These are phyloP conservation scores for Monosporascus sp. DNA, from an alignment of 2,329 filamentous ascomycete genomes.

Conservation along the genomic window DNA sequence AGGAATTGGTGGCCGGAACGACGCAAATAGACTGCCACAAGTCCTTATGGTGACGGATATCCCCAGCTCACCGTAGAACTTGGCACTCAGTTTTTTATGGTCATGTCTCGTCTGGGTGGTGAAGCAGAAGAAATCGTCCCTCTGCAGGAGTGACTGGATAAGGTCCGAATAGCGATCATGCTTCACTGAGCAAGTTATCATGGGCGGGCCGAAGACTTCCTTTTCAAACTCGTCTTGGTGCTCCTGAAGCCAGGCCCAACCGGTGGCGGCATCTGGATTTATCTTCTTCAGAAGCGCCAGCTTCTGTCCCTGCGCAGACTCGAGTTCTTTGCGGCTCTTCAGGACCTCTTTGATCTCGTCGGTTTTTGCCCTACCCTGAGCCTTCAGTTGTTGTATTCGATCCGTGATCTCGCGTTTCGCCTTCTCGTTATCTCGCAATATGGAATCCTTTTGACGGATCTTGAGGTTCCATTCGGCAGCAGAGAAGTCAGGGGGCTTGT, in stretches of 20 bases:
- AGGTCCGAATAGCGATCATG: slow-evolving; percentile 60
- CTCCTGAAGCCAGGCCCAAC: slow-evolving; percentile 77
- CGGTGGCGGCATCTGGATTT: slow-evolving; percentile 60
- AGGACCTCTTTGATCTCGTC: slow-evolving; percentile 34
- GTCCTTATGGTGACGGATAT: slow-evolving; percentile 71
- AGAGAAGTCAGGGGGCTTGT: slow-evolving; percentile 64
- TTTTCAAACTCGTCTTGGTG: slow-evolving; percentile 67
- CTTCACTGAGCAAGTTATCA: slow-evolving; percentile 75
- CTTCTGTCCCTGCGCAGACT: slow-evolving; percentile 73
- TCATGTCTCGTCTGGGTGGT: slow-evolving; percentile 74
- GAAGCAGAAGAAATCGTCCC: slow-evolving; percentile 58
- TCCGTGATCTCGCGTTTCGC: slow-evolving; percentile 32
- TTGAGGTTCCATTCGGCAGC: slow-evolving; percentile 64
- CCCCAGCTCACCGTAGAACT: slow-evolving; percentile 58
- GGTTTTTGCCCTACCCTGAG: slow-evolving; percentile 37
- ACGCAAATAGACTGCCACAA: slow-evolving; percentile 47
- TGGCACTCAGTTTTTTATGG: slow-evolving; percentile 64
- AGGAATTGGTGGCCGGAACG: slow-evolving; percentile 52
- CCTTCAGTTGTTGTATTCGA: slow-evolving; percentile 33
- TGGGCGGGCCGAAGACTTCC: slow-evolving; percentile 74
- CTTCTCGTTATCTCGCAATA: slow-evolving; percentile 45
- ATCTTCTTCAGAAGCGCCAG: slow-evolving; percentile 57
- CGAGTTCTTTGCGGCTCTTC: slow-evolving; percentile 52
- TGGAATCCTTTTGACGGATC: slow-evolving; percentile 60
- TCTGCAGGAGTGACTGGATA: slow-evolving; percentile 46